phyloP scores from a whole-genome alignment of 805 yeast genomes.

The Cyberlindnera lachancei region DNA sequence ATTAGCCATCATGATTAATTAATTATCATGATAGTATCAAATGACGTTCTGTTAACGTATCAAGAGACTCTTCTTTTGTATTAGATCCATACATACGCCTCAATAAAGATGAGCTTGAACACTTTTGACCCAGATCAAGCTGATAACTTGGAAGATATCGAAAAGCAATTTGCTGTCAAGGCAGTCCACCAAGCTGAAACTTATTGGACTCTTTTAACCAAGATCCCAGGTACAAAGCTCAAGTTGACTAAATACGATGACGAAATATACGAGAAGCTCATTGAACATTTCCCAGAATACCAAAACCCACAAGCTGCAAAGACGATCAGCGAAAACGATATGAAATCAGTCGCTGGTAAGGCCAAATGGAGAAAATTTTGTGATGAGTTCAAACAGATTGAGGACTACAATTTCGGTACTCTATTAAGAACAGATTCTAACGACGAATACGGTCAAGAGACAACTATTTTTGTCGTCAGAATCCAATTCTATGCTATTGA shows the following conservation, averaged over 20 bases:
- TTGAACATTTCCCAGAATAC: slow-evolving; percentile 85
- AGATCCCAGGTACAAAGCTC: slow-evolving; percentile 71
- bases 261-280: slow-evolving; percentile 52
- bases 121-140: slow-evolving; percentile 80
- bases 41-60: no score
- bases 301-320: slow-evolving; percentile 49
- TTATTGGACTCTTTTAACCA: slow-evolving; percentile 75
- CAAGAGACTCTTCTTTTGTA: no score
- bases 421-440: slow-evolving; percentile 66
- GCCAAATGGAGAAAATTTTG: slow-evolving; percentile 87
- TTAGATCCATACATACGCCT: no score
- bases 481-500: slow-evolving; percentile 94
- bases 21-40: no score
- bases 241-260: slow-evolving; percentile 68
- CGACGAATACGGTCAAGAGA: slow-evolving; percentile 73
- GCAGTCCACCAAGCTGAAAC: slow-evolving; percentile 95
- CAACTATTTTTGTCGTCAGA: slow-evolving; percentile 85
- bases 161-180: slow-evolving; percentile 94
- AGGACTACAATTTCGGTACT: slow-evolving; percentile 94
- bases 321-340: slow-evolving; percentile 62
- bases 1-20: no score
- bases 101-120: slow-evolving; percentile 1
- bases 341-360: slow-evolving; percentile 77
- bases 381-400: slow-evolving; percentile 75
- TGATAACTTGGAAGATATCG: slow-evolving; percentile 92